A percentile compares a stretch with the other conserved stretches of the same genome.
These are phyloP conservation scores for Morella rubra DNA, from an alignment of 306 rosid species.

Conservation along the genomic window DNA sequence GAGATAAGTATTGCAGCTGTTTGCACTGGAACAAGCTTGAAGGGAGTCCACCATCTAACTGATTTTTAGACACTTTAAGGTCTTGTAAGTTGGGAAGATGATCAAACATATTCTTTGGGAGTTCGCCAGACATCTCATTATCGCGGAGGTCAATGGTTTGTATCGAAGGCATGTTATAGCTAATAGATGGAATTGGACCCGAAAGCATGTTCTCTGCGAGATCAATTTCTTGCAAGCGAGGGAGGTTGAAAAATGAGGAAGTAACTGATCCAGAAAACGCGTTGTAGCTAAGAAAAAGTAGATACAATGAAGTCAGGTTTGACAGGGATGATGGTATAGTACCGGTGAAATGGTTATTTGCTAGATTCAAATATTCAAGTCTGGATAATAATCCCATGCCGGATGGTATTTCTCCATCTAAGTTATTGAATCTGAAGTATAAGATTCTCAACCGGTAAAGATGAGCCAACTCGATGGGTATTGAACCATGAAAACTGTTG, in stretches of 20 bases:
- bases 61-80: neutral
- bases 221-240: neutral
- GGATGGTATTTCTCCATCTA: neutral
- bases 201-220: neutral
- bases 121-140: neutral
- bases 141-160: neutral
- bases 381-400: neutral
- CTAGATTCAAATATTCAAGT: neutral
- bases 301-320: neutral
- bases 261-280: neutral
- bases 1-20: too few relatives aligned
- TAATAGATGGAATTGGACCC: conserved; percentile 8
- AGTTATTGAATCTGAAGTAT: too few relatives aligned
- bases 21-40: neutral
- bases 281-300: neutral
- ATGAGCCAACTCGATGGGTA: neutral
- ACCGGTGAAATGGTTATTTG: neutral
- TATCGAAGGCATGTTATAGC: conserved; percentile 24
- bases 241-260: neutral
- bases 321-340: neutral
- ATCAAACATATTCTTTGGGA: conserved; percentile 9
- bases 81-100: conserved; percentile 14
- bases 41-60: conserved; percentile 18
- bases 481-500: neutral
- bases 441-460: neutral